Percentiles rank a stretch among this genome's conserved stretches.
Evolutionary conservation across 2,329 filamentous ascomycete species (phyloP).

Genomic region (Verticillium albo-atrum): DNA sequence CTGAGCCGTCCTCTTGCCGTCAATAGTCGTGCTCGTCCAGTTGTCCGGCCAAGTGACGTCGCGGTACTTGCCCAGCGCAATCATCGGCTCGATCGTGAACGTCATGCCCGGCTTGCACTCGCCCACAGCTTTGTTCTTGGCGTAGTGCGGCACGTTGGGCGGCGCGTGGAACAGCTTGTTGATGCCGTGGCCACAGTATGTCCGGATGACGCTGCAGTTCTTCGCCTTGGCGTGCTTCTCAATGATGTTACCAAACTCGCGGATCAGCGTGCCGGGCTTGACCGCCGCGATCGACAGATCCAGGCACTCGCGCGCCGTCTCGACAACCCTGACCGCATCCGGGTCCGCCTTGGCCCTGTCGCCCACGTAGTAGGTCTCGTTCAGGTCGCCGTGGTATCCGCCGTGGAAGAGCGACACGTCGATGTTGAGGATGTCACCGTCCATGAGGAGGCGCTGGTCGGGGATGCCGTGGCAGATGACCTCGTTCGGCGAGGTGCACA

Average conservation of each 20-base stretch:
- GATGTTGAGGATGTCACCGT: conserved; percentile 96
- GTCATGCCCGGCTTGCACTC: conserved; percentile 95
- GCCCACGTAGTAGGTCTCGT: conserved; percentile 98
- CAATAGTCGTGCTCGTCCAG: conserved; percentile 93
- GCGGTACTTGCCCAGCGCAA: conserved; percentile 82
- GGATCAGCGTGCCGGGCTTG: conserved; percentile 88
- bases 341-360: conserved; percentile 79
- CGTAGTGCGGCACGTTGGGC: conserved; percentile 94
- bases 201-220: conserved; percentile 86
- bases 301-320: conserved; percentile 83
- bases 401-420: conserved; percentile 93
- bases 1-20: conserved; percentile 86
- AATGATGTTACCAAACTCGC: conserved; percentile 90
- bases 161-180: conserved; percentile 91
- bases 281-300: conserved; percentile 88
- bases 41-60: conserved; percentile 98
- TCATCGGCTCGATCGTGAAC: conserved; percentile 99
- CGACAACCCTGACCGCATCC: conserved; percentile 84
- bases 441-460: conserved; percentile 78
- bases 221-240: conserved; percentile 88
- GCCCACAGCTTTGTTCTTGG: conserved; percentile 96
- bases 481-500: conserved; percentile 95
- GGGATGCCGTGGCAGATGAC: conserved; percentile 99
- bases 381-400: conserved; percentile 93
- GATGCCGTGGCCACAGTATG: conserved; percentile 94